A percentile compares a stretch with the other conserved stretches of the same genome.
phyloP scores from a whole-genome alignment of 2,329 filamentous ascomycete genomes.

The Mariannaea elegans region DNA sequence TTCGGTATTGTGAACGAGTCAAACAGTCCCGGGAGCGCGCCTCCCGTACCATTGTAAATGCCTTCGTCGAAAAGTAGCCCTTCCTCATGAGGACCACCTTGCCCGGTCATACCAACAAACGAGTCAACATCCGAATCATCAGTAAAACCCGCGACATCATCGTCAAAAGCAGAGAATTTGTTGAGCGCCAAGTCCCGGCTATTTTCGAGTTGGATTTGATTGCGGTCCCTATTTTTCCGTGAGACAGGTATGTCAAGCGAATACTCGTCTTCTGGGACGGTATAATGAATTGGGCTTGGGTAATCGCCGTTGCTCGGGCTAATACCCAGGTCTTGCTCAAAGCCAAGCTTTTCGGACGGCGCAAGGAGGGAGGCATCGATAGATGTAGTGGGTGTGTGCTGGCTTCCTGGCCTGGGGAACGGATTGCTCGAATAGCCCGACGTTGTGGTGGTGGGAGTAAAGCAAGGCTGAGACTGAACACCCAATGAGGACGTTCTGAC shows the following conservation, averaged over 20 bases:
- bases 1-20: conserved; percentile 29
- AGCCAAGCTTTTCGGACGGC: conserved; percentile 36
- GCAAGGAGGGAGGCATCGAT: conserved; percentile 45
- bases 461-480: conserved; percentile 51
- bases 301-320: not conserved
- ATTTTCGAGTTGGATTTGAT: conserved; percentile 7
- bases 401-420: conserved; percentile 50
- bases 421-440: conserved; percentile 51
- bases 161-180: not conserved
- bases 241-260: conserved; percentile 27
- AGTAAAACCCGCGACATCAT: conserved; percentile 35
- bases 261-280: conserved; percentile 28
- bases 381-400: conserved; percentile 57
- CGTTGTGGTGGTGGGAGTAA: conserved; percentile 40
- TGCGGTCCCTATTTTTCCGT: conserved; percentile 15
- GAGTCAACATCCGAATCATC: conserved; percentile 43
- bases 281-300: conserved; percentile 17
- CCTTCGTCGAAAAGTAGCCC: conserved; percentile 39
- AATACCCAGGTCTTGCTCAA: conserved; percentile 22
- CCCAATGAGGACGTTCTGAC: conserved; percentile 46
- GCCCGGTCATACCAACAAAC: conserved; percentile 31
- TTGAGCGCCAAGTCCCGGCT: not conserved
- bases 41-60: conserved; percentile 34
- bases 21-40: conserved; percentile 42
- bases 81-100: conserved; percentile 28